These are phyloP conservation scores for Nyctanthes arbortristis DNA, from an alignment of 257 asterid species.

Conservation along the genomic window DNA sequence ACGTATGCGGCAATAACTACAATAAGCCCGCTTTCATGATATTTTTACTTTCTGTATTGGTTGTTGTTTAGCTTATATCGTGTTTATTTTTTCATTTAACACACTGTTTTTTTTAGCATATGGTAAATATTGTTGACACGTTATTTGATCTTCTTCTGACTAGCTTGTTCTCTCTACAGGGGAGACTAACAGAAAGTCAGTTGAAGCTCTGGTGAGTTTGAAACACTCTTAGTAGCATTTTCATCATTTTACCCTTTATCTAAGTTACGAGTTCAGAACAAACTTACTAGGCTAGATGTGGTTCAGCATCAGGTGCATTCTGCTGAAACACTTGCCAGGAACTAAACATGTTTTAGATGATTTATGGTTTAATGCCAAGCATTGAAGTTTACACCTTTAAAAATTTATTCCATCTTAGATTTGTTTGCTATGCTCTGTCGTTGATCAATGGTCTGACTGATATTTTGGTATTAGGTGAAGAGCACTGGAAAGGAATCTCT, in stretches of 20 bases:
- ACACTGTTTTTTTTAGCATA: background rate
- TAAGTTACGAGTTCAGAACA: no score
- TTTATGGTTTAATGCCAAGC: background rate
- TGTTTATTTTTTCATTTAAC: background rate
- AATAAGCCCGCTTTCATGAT: no score
- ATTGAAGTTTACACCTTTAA: background rate
- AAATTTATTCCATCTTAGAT: background rate
- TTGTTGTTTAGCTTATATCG: background rate
- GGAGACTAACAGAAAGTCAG: slow-evolving; percentile 55
- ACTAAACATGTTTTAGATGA: no score
- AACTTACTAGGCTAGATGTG: no score
- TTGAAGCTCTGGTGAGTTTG: slow-evolving; percentile 70
- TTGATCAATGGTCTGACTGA: background rate
- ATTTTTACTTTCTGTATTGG: no score
- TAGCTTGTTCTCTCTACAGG: slow-evolving; percentile 41
- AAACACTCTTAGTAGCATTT: background rate
- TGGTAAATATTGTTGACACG: background rate
- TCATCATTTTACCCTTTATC: no score
- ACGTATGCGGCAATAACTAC: no score
- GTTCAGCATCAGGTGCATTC: background rate
- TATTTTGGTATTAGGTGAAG: slow-evolving; percentile 49
- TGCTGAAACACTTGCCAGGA: no score
- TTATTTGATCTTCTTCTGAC: background rate
- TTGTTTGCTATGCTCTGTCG: background rate
- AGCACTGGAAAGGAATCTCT: slow-evolving; percentile 85